Evolutionary conservation across 768 basidiomycete genomes (phyloP).

Genomic region (Tephrocybe sp.): DNA sequence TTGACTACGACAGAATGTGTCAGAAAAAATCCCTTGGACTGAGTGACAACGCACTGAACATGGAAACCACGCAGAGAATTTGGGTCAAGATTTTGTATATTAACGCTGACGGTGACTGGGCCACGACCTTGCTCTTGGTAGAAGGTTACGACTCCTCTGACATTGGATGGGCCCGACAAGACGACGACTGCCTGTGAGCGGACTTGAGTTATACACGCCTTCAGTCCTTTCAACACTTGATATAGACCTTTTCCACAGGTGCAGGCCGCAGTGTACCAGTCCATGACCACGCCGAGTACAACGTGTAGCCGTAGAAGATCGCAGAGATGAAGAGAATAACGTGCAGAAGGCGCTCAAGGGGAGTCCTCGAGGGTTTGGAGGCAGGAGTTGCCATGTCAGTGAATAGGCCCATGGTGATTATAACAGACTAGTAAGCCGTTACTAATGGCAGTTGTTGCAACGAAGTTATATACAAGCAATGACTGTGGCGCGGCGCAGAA

Average conservation of each 20-base stretch:
- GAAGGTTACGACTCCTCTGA: conserved; percentile 68
- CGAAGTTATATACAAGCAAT: too few species aligned
- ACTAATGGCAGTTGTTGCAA: too few species aligned
- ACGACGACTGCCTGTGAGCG: conserved; percentile 43
- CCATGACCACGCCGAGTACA: conserved; percentile 12
- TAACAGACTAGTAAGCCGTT: neutral
- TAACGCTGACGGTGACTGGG: conserved; percentile 63
- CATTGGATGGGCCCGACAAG: conserved; percentile 58
- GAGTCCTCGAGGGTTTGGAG: neutral
- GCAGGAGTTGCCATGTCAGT: neutral
- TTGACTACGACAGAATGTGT: conserved; percentile 23
- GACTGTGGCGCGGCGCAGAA: too few species aligned
- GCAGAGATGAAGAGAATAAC: conserved; percentile 6
- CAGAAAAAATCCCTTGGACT: neutral
- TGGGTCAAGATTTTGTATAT: conserved; percentile 59
- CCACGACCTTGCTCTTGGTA: conserved; percentile 48
- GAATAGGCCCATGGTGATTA: conserved; percentile 9
- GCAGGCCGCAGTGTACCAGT: neutral
- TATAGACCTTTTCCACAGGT: conserved; percentile 23
- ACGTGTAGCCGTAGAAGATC: conserved; percentile 6
- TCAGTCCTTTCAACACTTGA: neutral
- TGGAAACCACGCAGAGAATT: conserved; percentile 72
- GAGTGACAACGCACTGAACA: conserved; percentile 58
- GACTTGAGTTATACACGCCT: neutral
- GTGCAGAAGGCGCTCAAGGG: neutral